A percentile compares a stretch with the other conserved stretches of the same genome.
Evolutionary conservation across 768 basidiomycete species (phyloP).

Genomic region (Hericium erinaceus): DNA sequence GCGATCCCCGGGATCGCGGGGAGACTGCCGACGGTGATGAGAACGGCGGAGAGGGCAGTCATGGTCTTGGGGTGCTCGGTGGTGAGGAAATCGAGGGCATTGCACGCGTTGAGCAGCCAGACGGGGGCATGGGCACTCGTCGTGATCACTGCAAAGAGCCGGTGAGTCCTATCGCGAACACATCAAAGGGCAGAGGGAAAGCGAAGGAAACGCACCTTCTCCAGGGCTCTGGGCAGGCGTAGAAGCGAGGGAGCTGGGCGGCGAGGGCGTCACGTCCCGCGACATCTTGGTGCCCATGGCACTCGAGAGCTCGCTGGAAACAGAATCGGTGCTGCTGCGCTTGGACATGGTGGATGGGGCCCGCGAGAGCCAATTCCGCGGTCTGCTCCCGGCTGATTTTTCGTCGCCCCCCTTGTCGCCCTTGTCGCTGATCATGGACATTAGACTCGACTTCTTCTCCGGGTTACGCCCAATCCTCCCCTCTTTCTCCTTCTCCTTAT

Average conservation of each 20-base stretch:
- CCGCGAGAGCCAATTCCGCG: conserved; percentile 9
- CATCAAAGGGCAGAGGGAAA: background rate
- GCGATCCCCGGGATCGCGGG: conserved; percentile 63
- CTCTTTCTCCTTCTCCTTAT: conserved; percentile 1
- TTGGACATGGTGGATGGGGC: conserved; percentile 6
- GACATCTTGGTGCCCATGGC: conserved; percentile 6
- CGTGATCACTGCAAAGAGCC: conserved; percentile 23
- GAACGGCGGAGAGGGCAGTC: conserved; percentile 65
- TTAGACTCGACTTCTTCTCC: background rate
- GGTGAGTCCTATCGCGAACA: background rate
- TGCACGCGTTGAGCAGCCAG: conserved; percentile 72
- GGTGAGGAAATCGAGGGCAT: conserved; percentile 64
- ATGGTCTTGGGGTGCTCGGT: conserved; percentile 69
- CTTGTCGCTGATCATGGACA: background rate
- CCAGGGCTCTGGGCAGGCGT: conserved; percentile 5
- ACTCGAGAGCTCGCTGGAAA: conserved; percentile 1
- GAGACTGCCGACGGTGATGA: conserved; percentile 70
- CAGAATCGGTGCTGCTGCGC: conserved; percentile 5
- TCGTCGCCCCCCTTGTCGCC: conserved; percentile 4
- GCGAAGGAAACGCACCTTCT: conserved; percentile 7
- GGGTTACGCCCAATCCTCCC: background rate
- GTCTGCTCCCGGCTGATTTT: background rate
- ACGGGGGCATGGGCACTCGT: conserved; percentile 52
- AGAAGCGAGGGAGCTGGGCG: conserved; percentile 1
- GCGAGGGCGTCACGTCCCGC: conserved; percentile 1